Percentiles rank a stretch among this genome's conserved stretches.
Conservation (phyloP, 495 filamentous ascomycete species). For the Talaromyces proteolyticus region DNA sequence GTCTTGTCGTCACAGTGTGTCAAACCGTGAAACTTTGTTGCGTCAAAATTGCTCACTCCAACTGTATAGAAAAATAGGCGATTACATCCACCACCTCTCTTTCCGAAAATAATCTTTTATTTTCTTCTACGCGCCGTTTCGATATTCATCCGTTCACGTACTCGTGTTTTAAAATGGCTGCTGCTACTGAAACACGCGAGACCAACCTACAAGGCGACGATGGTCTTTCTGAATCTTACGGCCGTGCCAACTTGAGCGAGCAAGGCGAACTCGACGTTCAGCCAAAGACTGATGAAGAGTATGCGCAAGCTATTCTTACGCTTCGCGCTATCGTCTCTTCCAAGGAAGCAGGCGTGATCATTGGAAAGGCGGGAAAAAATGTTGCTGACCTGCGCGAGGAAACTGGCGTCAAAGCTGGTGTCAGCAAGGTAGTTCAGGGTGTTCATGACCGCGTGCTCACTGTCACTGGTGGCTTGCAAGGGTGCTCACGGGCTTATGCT, state of each 20-base stretch:
- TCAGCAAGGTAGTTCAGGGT: slow-evolving; percentile 96
- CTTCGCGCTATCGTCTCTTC: slow-evolving; percentile 96
- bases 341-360: slow-evolving; percentile 97
- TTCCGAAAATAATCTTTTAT: too few relatives aligned
- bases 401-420: slow-evolving; percentile 94
- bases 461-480: slow-evolving; percentile 80
- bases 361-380: slow-evolving; percentile 97
- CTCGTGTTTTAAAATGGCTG: slow-evolving; percentile 39
- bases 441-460: slow-evolving; percentile 96
- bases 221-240: slow-evolving; percentile 44
- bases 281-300: slow-evolving; percentile 91
- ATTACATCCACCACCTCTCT: too few relatives aligned
- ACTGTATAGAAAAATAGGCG: too few relatives aligned
- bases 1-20: too few relatives aligned
- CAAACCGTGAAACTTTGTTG: too few relatives aligned
- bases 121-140: too few relatives aligned
- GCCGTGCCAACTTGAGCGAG: slow-evolving; percentile 39
- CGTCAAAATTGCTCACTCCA: too few relatives aligned
- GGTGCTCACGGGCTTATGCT: slow-evolving; percentile 84
- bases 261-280: slow-evolving; percentile 62
- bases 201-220: slow-evolving; percentile 29
- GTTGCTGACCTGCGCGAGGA: slow-evolving; percentile 95
- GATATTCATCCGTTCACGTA: too few relatives aligned
- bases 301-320: slow-evolving; percentile 83
- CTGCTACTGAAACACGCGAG: slow-evolving; percentile 40